Evolutionary conservation across 2,329 filamentous ascomycete species (phyloP).

Genomic region (Xylaria sp.): DNA sequence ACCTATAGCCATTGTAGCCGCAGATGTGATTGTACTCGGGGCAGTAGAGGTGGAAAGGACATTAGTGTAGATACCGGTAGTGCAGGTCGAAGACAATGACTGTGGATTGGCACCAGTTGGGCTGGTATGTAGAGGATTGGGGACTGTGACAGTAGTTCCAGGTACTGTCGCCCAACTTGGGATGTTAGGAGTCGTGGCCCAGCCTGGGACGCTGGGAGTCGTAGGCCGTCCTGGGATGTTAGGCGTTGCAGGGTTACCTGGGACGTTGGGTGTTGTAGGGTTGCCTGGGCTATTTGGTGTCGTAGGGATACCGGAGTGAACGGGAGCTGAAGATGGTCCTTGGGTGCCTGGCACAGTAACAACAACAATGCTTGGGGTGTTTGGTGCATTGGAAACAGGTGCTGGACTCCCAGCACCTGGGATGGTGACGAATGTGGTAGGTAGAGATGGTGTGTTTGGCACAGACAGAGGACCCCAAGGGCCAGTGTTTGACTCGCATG

Average conservation of each 20-base stretch:
- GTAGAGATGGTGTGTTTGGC: constrained; percentile 15
- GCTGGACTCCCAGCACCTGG: constrained; percentile 16
- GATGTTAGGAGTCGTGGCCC: background rate
- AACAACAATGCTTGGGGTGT: constrained; percentile 9
- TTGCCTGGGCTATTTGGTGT: constrained; percentile 8
- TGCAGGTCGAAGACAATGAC: constrained; percentile 33
- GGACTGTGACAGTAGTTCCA: constrained; percentile 33
- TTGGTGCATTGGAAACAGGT: constrained; percentile 11
- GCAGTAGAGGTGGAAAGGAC: constrained; percentile 26
- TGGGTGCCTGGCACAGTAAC: constrained; percentile 34
- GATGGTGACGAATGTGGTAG: constrained; percentile 33
- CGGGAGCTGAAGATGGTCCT: constrained; percentile 21
- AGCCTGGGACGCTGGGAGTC: background rate
- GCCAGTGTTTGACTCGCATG: constrained; percentile 29
- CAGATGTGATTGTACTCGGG: constrained; percentile 25
- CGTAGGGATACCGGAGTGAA: constrained; percentile 3
- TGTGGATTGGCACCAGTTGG: background rate
- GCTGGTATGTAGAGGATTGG: constrained; percentile 22
- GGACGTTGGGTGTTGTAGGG: constrained; percentile 8
- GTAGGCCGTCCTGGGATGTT: background rate
- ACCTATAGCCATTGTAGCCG: constrained; percentile 32
- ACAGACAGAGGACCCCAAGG: constrained; percentile 27
- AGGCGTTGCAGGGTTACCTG: constrained; percentile 8
- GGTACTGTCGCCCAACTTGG: constrained; percentile 29
- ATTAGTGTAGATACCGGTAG: constrained; percentile 35